Evolutionary conservation across 108 stramenopile species (phyloP).

Genomic region (Hondaea fermentalgiana): DNA sequence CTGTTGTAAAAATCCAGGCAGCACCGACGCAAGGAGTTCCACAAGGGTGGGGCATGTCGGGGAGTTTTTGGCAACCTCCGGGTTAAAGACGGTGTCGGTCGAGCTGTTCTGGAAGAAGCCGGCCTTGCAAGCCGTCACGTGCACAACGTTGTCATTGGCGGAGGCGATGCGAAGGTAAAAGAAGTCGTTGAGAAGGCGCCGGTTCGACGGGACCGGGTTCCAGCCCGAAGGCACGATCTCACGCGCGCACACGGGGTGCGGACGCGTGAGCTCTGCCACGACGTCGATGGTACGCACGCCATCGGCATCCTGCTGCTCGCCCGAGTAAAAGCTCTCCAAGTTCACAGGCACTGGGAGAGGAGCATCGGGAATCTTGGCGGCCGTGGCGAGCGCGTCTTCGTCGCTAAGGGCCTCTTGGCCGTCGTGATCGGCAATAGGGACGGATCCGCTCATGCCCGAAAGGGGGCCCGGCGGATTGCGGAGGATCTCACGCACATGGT

Average conservation of each 20-base stretch:
- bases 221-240: conserved; percentile 64
- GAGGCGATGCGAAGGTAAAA: conserved; percentile 73
- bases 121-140: conserved; percentile 66
- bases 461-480: not conserved
- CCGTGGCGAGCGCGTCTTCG: not conserved
- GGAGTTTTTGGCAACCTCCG: conserved; percentile 58
- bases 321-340: not conserved
- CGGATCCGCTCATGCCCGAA: conserved; percentile 28
- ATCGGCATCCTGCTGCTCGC: not conserved
- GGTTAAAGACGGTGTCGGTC: conserved; percentile 61
- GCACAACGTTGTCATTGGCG: conserved; percentile 47
- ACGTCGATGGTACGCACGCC: not conserved
- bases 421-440: conserved; percentile 23
- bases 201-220: conserved; percentile 73
- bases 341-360: not conserved
- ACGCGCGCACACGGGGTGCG: not conserved
- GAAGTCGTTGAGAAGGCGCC: conserved; percentile 77
- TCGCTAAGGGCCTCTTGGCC: not conserved
- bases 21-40: not conserved
- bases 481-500: conserved; percentile 15
- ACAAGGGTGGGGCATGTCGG: not conserved
- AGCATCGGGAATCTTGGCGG: not conserved
- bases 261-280: not conserved
- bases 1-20: not conserved
- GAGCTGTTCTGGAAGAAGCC: conserved; percentile 83